Evolutionary conservation across 2,329 filamentous ascomycete genomes (phyloP).

Genomic region (Zelopaecilomyces penicillatus): DNA sequence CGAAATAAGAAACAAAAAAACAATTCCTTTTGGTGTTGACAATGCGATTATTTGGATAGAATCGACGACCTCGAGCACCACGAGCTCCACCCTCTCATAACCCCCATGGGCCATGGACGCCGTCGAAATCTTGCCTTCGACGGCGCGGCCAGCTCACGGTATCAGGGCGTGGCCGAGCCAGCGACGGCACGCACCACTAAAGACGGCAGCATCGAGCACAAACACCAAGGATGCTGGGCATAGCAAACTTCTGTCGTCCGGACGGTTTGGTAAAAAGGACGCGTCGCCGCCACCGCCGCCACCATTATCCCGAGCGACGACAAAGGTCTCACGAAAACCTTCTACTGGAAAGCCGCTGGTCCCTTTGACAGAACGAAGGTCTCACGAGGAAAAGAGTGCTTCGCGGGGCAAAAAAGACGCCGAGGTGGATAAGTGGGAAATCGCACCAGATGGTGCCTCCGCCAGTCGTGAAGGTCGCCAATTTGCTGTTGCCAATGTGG

Average conservation of each 20-base stretch:
- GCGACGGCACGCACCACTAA: slow-evolving; percentile 4
- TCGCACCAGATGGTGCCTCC: slow-evolving; percentile 52
- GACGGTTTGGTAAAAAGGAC: slow-evolving; percentile 5
- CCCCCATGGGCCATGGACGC: slow-evolving; percentile 14
- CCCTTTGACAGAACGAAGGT: slow-evolving; percentile 38
- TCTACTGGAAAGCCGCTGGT: slow-evolving; percentile 30
- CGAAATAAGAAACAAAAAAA: no score
- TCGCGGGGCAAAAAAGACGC: slow-evolving; percentile 39
- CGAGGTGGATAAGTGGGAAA: slow-evolving; percentile 47
- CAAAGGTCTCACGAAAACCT: slow-evolving; percentile 10
- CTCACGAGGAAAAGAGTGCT: slow-evolving; percentile 31
- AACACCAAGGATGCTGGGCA: slow-evolving; percentile 2
- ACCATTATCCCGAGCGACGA: slow-evolving; percentile 1
- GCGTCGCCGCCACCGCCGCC: slow-evolving; percentile 1
- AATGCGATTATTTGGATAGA: background rate
- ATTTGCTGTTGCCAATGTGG: slow-evolving; percentile 74
- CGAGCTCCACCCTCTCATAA: slow-evolving; percentile 9
- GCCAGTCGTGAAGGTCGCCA: slow-evolving; percentile 58
- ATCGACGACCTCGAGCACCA: slow-evolving; percentile 8
- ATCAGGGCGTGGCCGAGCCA: slow-evolving; percentile 6
- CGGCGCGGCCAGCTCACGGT: slow-evolving; percentile 10
- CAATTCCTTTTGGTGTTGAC: background rate
- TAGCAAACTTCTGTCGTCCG: background rate
- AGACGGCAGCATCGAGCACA: slow-evolving; percentile 1
- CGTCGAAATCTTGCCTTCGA: slow-evolving; percentile 11